These are phyloP conservation scores for Biscogniauxia marginata DNA, from an alignment of 2,329 filamentous ascomycete genomes.

Conservation along the genomic window DNA sequence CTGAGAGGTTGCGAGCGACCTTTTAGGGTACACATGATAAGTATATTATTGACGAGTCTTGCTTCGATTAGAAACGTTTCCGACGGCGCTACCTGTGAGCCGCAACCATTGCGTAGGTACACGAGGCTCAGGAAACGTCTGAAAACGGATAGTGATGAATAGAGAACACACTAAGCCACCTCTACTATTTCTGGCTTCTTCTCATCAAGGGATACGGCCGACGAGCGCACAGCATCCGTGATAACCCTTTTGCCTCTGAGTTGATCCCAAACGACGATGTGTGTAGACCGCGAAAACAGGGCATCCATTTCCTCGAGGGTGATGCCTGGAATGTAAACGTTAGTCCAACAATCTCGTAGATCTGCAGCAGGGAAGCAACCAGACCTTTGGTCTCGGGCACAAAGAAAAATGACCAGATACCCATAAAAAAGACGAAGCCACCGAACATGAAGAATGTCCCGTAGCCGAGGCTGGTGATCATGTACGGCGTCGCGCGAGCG, in stretches of 20 bases:
- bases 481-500: constrained; percentile 25
- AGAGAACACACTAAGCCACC: not conserved
- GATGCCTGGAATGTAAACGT: not conserved
- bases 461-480: constrained; percentile 32
- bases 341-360: not conserved
- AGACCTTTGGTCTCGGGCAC: constrained; percentile 45
- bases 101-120: no score
- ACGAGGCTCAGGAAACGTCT: no score
- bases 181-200: not conserved
- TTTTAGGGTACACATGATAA: no score
- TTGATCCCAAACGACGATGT: constrained; percentile 6
- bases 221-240: not conserved
- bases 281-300: constrained; percentile 5
- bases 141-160: no score
- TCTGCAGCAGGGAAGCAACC: not conserved
- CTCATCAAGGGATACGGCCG: not conserved
- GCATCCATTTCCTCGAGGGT: constrained; percentile 41
- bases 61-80: no score
- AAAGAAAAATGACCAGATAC: constrained; percentile 42
- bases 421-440: constrained; percentile 33
- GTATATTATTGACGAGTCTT: no score
- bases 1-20: no score
- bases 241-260: not conserved
- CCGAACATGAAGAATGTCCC: constrained; percentile 48
- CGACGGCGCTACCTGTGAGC: no score